Conservation (phyloP, 768 basidiomycete species). For the Tulasnella sp. region DNA sequence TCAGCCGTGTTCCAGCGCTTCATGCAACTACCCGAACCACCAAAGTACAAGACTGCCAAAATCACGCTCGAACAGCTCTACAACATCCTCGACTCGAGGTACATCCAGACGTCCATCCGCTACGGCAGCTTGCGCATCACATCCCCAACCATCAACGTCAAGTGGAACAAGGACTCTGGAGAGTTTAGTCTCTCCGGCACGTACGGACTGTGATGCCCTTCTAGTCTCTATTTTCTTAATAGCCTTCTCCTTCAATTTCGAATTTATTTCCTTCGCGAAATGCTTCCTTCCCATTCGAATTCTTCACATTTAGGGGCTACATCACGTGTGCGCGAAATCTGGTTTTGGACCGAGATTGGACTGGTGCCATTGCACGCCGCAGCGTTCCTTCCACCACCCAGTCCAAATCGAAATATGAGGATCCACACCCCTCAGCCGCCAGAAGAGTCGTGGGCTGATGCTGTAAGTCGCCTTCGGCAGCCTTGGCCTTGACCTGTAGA, state of each 20-base stretch:
- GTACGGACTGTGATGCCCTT: not conserved
- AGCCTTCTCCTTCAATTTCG: no score
- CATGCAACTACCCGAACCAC: not conserved
- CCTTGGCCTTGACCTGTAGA: not conserved
- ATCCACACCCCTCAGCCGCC: not conserved
- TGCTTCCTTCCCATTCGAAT: no score
- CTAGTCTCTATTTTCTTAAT: not conserved
- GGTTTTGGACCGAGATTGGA: not conserved
- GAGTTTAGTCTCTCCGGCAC: not conserved
- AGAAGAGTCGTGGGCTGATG: not conserved
- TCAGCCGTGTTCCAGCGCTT: not conserved
- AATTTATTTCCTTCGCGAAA: no score
- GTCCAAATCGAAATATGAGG: not conserved
- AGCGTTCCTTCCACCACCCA: not conserved
- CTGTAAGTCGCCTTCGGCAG: not conserved
- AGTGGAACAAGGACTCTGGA: not conserved
- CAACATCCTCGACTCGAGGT: not conserved
- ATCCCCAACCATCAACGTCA: not conserved
- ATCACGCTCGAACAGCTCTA: not conserved
- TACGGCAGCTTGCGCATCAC: not conserved
- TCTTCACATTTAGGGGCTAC: no score
- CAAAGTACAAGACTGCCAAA: not conserved
- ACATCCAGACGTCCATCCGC: not conserved
- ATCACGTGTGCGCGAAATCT: no score
- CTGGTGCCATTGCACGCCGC: not conserved